Evolutionary conservation across 106 monocot genomes (phyloP).

Genomic region (Cymbidium sinense): DNA sequence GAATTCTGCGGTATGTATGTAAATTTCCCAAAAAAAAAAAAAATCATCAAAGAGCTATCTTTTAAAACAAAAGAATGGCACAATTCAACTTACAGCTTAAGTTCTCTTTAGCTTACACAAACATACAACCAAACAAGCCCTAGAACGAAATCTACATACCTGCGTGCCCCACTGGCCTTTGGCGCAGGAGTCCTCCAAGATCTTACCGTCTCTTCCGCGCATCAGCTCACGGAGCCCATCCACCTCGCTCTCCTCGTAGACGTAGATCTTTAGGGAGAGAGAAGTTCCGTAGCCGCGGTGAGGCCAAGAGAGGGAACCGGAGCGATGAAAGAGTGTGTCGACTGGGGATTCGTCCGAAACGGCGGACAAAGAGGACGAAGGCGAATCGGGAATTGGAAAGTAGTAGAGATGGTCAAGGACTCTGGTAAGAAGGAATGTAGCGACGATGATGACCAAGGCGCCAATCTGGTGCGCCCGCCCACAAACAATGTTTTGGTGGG

Average conservation of each 20-base stretch:
- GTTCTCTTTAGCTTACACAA: no score
- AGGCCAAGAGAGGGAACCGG: conserved; percentile 34
- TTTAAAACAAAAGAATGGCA: no score
- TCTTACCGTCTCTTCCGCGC: conserved; percentile 69
- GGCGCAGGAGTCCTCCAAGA: conserved; percentile 49
- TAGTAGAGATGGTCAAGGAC: conserved; percentile 44
- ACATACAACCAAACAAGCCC: not conserved
- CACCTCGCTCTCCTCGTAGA: conserved; percentile 88
- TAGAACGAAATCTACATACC: conserved; percentile 20
- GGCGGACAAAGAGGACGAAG: not conserved
- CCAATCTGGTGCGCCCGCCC: conserved; percentile 58
- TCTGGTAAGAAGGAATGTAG: conserved; percentile 71
- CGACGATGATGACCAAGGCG: conserved; percentile 43
- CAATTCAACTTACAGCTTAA: no score
- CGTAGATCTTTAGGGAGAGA: conserved; percentile 71
- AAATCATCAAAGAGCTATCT: no score
- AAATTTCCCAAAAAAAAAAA: no score
- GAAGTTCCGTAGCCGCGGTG: conserved; percentile 41
- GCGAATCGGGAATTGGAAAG: conserved; percentile 7
- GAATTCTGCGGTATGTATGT: no score
- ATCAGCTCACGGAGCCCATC: conserved; percentile 71
- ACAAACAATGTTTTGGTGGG: conserved; percentile 20
- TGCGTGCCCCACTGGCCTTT: conserved; percentile 99
- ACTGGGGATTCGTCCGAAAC: not conserved
- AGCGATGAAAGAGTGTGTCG: conserved; percentile 14